Conservation (phyloP, 2,329 filamentous ascomycete genomes). For the Aureobasidium sp. region DNA sequence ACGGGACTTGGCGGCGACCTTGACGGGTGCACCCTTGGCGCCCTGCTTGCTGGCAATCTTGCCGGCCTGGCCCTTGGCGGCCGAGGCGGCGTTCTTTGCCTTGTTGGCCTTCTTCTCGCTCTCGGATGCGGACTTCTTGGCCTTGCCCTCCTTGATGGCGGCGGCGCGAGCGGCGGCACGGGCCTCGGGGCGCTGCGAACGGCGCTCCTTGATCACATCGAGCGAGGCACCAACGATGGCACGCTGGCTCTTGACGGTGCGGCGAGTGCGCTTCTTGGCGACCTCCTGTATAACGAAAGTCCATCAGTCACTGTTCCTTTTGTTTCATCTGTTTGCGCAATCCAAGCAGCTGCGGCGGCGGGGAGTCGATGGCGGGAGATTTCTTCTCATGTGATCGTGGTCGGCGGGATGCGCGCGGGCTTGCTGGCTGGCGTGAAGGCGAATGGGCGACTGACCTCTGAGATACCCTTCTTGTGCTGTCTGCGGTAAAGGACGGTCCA, state of each 20-base stretch:
- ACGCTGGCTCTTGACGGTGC: conserved; percentile 97
- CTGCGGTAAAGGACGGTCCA: conserved; percentile 98
- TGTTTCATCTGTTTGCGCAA: conserved; percentile 2
- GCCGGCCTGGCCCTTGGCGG: conserved; percentile 68
- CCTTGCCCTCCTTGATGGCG: conserved; percentile 97
- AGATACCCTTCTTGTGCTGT: conserved; percentile 99
- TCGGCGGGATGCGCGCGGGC: background rate
- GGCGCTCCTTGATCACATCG: conserved; percentile 99
- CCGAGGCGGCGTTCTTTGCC: conserved; percentile 76
- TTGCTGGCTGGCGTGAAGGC: background rate
- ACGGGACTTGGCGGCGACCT: conserved; percentile 17
- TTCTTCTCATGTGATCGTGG: background rate
- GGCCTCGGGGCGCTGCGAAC: conserved; percentile 88
- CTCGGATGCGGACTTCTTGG: conserved; percentile 86
- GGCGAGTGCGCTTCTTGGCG: conserved; percentile 98
- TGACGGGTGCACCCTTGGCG: conserved; percentile 67
- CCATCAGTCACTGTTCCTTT: conserved; percentile 13
- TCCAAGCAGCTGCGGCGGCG: conserved; percentile 8
- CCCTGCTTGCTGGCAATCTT: conserved; percentile 95
- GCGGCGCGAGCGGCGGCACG: conserved; percentile 80
- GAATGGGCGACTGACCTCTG: conserved; percentile 69
- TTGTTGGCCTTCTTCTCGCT: conserved; percentile 98
- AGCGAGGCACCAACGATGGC: conserved; percentile 98
- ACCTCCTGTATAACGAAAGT: conserved; percentile 65
- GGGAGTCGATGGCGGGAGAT: background rate